Evolutionary conservation across 75 land plant species (phyloP).

Genomic region (Sequoia sempervirens): DNA sequence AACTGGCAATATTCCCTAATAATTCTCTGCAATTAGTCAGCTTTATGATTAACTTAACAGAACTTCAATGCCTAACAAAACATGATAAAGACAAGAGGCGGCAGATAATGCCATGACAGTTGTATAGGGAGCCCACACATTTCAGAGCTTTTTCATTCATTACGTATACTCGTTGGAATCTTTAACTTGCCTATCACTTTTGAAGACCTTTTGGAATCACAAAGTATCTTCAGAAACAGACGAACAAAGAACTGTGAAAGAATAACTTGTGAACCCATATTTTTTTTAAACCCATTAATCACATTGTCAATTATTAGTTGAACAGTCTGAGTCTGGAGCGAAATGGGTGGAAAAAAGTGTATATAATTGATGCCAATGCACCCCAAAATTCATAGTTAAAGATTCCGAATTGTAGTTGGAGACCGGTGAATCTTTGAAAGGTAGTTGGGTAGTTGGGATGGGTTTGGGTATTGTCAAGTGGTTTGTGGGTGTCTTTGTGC

Average conservation of each 20-base stretch:
- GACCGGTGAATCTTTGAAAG: constrained; percentile 1
- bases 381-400: not conserved
- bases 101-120: not conserved
- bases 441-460: constrained; percentile 11
- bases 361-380: not conserved
- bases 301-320: not conserved
- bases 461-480: not conserved
- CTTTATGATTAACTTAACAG: not conserved
- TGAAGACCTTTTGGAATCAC: not conserved
- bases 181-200: not conserved
- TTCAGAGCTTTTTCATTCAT: too few species aligned
- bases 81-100: not conserved
- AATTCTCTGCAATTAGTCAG: not conserved
- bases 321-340: not conserved
- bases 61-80: not conserved
- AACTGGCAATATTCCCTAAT: too few species aligned
- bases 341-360: not conserved
- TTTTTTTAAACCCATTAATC: not conserved
- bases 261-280: not conserved
- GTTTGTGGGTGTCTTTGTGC: not conserved
- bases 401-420: constrained; percentile 7
- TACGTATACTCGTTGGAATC: not conserved
- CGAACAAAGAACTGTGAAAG: not conserved
- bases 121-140: not conserved
- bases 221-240: not conserved